phyloP scores from a whole-genome alignment of 176 grass and related monocot genomes.

The Juncus inflexus region DNA sequence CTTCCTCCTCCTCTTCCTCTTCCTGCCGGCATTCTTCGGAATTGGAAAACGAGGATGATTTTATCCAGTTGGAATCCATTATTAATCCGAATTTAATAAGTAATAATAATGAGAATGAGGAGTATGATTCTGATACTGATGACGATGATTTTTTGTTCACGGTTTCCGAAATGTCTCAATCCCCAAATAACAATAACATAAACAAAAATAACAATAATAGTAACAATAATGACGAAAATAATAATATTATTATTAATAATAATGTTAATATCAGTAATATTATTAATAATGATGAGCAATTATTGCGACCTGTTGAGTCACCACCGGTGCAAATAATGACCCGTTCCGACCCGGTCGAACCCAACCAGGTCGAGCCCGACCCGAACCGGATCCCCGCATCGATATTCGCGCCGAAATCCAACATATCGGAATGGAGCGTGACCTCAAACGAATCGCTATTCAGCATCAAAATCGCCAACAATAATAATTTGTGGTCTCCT shows the following conservation, averaged over 20 bases:
- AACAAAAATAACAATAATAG: too few species aligned
- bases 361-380: neutral
- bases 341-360: neutral
- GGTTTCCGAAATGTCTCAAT: too few species aligned
- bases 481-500: neutral
- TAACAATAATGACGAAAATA: too few species aligned
- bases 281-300: neutral
- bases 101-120: neutral
- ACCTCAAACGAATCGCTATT: constrained; percentile 24
- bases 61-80: constrained; percentile 20
- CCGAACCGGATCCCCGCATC: constrained; percentile 10
- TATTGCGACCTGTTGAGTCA: neutral
- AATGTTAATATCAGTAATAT: too few species aligned
- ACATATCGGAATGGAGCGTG: constrained; percentile 6
- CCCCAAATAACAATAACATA: too few species aligned
- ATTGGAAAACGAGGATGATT: constrained; percentile 12
- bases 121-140: neutral
- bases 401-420: constrained; percentile 17
- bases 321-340: neutral
- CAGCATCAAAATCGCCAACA: constrained; percentile 16
- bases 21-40: neutral
- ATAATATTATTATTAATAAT: too few species aligned
- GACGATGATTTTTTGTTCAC: neutral
- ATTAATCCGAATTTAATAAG: neutral
- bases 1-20: constrained; percentile 10